Percentiles rank a stretch among this genome's conserved stretches.
These are phyloP conservation scores for Apiospora pterosperma DNA, from an alignment of 2,329 filamentous ascomycete species.

Conservation along the genomic window DNA sequence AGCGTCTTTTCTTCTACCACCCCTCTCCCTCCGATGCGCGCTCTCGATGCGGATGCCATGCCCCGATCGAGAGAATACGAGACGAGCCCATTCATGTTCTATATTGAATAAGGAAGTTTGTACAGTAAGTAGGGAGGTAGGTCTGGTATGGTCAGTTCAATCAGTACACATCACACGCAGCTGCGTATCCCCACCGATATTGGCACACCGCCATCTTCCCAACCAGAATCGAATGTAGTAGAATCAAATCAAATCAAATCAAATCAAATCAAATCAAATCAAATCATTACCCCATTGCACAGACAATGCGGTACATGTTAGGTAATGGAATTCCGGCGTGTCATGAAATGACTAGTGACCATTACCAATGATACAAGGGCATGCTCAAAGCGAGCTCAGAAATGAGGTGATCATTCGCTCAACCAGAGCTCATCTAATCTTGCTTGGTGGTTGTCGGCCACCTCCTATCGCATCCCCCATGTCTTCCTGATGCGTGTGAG, in stretches of 20 bases:
- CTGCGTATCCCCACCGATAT: conserved; percentile 1
- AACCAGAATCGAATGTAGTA: neutral
- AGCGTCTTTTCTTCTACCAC: neutral
- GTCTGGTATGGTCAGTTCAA: neutral
- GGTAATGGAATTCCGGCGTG: neutral
- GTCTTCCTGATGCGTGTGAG: neutral
- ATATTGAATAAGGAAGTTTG: neutral
- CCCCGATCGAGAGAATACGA: neutral
- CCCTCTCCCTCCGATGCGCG: neutral
- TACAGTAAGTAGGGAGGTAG: neutral
- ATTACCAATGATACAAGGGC: neutral
- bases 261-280: neutral
- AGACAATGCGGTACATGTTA: neutral
- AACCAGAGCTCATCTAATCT: neutral
- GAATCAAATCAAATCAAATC: neutral
- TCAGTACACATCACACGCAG: conserved; percentile 3
- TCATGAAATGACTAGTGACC: neutral
- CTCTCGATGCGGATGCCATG: neutral
- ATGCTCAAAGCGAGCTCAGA: conserved; percentile 1
- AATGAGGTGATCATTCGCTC: conserved; percentile 6
- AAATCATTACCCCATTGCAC: neutral
- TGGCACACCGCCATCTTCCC: neutral
- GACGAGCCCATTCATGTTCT: neutral
- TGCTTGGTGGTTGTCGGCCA: neutral
- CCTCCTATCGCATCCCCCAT: conserved; percentile 2